Percentiles rank a stretch among this genome's conserved stretches.
Conservation (phyloP, 352 stramenopile species). For the Phytopythium oedochilum region DNA sequence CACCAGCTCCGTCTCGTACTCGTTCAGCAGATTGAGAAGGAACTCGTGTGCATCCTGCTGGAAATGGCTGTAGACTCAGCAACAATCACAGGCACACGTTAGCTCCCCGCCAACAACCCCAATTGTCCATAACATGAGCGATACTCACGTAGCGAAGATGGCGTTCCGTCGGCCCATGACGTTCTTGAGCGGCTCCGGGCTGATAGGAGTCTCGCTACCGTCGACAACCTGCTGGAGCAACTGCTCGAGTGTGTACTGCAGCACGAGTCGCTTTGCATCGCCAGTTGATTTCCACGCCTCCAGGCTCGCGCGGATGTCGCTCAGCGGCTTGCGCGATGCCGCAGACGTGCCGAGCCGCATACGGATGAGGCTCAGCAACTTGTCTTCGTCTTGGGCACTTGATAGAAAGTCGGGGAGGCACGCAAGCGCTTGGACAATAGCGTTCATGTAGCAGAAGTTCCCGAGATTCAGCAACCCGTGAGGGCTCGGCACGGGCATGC, state of each 20-base stretch:
- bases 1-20: slow-evolving; percentile 82
- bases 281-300: slow-evolving; percentile 43
- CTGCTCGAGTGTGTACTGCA: slow-evolving; percentile 53
- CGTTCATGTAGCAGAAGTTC: slow-evolving; percentile 94
- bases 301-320: slow-evolving; percentile 43
- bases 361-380: slow-evolving; percentile 48
- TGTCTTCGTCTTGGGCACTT: slow-evolving; percentile 47
- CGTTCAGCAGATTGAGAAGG: slow-evolving; percentile 74
- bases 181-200: slow-evolving; percentile 71
- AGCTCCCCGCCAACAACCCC: no score
- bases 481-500: slow-evolving; percentile 23
- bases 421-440: slow-evolving; percentile 84
- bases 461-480: slow-evolving; percentile 94
- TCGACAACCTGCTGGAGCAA: slow-evolving; percentile 57
- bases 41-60: slow-evolving; percentile 89
- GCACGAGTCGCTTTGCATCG: slow-evolving; percentile 41
- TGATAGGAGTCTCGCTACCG: slow-evolving; percentile 67
- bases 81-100: slow-evolving; percentile 4
- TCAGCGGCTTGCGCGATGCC: slow-evolving; percentile 23
- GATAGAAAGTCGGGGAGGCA: slow-evolving; percentile 62
- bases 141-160: slow-evolving; percentile 80
- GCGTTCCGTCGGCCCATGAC: slow-evolving; percentile 73
- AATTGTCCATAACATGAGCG: no score
- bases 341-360: slow-evolving; percentile 22
- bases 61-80: slow-evolving; percentile 41